Base-by-base conservation (phyloP, 2,329 filamentous ascomycete genomes). In the Diaporthe nobilis region DNA sequence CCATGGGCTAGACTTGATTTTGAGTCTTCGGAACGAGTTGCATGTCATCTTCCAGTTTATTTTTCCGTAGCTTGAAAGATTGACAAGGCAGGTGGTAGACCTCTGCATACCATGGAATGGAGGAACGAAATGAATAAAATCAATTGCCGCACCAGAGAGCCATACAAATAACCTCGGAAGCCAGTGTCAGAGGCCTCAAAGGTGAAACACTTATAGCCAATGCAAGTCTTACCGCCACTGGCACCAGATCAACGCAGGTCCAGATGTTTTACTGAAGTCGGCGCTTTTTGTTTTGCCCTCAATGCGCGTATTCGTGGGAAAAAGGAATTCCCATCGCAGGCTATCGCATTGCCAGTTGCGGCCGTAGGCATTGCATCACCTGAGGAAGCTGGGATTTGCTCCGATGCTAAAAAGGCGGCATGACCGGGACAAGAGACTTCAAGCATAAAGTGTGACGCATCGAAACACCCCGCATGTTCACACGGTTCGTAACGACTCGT, bases 381-480 rank as follows among this genome's bases (percentile, higher is more conserved):
- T 70, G 34, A 34, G 65, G 31, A 42, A 39, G 22, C 47, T 55
- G 65, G 49, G 49, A 55, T 55, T 55, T 55, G 31, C 49, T 53
- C 65, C 65, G 49, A 70, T 39, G 49, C 47, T 39, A 55, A 42
- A 55, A 55, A 25, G 34, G 65, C 65, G 65, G 65, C 65, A 70
- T 70, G 65, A 70, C 49, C 65, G 65, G 65, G 65, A 70, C 65
- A 55, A 42, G 65, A 55, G 65, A 20, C 65, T 42, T 55, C 65
- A 53, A 39, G 49, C 31, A 70, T 55, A 28, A 65, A 31, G 31
- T 70, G 65, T 70, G 34, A 70, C 65, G 49, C 65, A 17, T 70
- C 65, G 65, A 55, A 70, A 70, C 47, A 70, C 47, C 49, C 65
- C 65, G 65, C 65, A 42, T 55, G 49, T 55, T 55, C 49, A 70